A percentile compares a stretch with the other conserved stretches of the same genome.
Conservation (phyloP, 2,329 filamentous ascomycete species). For the Ceratocystis destructans region DNA sequence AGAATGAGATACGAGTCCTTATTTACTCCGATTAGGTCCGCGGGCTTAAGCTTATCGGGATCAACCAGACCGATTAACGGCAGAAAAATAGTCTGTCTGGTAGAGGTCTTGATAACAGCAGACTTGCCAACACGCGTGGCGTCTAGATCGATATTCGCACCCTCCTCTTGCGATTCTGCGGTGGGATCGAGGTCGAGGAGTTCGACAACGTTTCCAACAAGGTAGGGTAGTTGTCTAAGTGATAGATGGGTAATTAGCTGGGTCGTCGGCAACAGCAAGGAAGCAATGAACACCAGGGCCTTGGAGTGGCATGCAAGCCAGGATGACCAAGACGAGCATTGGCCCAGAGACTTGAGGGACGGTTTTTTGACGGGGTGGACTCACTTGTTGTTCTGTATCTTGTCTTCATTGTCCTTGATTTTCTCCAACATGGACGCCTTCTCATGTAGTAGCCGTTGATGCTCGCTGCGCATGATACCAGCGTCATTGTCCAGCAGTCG, state of each 20-base stretch:
- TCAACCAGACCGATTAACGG: constrained; percentile 95
- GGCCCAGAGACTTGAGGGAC: background rate
- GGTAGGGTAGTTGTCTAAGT: constrained; percentile 85
- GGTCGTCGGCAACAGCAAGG: too few relatives aligned
- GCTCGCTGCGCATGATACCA: constrained; percentile 97
- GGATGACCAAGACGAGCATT: background rate
- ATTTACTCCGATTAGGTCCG: constrained; percentile 93
- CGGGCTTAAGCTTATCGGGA: constrained; percentile 85
- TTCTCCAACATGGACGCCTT: constrained; percentile 94
- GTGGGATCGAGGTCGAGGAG: constrained; percentile 92
- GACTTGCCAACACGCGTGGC: constrained; percentile 95
- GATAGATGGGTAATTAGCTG: background rate
- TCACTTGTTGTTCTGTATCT: constrained; percentile 97
- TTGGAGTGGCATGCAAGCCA: background rate
- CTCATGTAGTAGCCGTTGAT: constrained; percentile 84
- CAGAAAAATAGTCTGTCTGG: constrained; percentile 94
- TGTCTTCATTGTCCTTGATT: constrained; percentile 97
- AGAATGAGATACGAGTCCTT: constrained; percentile 97
- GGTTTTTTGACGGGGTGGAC: constrained; percentile 21
- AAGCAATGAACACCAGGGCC: too few relatives aligned
- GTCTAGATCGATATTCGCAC: constrained; percentile 95
- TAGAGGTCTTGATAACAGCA: constrained; percentile 98
- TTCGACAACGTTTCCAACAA: constrained; percentile 96
- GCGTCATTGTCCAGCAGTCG: constrained; percentile 93
- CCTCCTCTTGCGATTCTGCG: constrained; percentile 90